These are phyloP conservation scores for Nitzschia palea DNA, from an alignment of 108 stramenopile genomes.

Conservation along the genomic window DNA sequence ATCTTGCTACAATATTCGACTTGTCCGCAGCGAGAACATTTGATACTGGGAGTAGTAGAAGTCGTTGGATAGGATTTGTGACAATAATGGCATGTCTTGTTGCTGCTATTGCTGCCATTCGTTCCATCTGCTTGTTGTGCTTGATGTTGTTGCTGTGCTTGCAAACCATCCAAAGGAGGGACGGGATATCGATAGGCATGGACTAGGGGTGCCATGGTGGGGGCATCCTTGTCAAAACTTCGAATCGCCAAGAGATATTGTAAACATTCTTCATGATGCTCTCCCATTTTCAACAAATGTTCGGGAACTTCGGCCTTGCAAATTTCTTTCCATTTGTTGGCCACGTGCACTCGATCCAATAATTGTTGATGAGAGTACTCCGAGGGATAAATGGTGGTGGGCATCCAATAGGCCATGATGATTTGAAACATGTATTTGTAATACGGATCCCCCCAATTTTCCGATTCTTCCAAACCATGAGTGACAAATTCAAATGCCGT, in stretches of 20 bases:
- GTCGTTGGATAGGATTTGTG: not conserved
- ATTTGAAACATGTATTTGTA: slow-evolving; percentile 12
- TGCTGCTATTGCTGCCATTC: not conserved
- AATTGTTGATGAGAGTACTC: slow-evolving; percentile 6
- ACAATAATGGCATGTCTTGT: not conserved
- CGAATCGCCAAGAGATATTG: not conserved
- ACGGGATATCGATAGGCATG: not conserved
- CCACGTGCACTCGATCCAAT: not conserved
- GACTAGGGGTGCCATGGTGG: not conserved
- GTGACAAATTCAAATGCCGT: slow-evolving; percentile 3
- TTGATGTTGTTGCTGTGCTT: not conserved
- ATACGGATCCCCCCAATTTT: slow-evolving; percentile 18
- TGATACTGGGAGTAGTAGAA: too few species aligned
- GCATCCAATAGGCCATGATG: slow-evolving; percentile 19
- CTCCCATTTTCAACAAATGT: slow-evolving; percentile 5
- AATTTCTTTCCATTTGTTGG: slow-evolving; percentile 8
- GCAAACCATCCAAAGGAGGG: not conserved
- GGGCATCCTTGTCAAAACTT: not conserved
- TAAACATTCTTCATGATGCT: slow-evolving; percentile 10
- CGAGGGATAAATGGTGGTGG: slow-evolving; percentile 1
- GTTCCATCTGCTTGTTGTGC: too few species aligned
- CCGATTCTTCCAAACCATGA: not conserved
- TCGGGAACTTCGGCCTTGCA: slow-evolving; percentile 1
- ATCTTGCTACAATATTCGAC: slow-evolving; percentile 10
- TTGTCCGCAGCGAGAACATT: not conserved